Base-by-base conservation (phyloP, 257 asterid genomes). In the Solanum gandarillasii region DNA sequence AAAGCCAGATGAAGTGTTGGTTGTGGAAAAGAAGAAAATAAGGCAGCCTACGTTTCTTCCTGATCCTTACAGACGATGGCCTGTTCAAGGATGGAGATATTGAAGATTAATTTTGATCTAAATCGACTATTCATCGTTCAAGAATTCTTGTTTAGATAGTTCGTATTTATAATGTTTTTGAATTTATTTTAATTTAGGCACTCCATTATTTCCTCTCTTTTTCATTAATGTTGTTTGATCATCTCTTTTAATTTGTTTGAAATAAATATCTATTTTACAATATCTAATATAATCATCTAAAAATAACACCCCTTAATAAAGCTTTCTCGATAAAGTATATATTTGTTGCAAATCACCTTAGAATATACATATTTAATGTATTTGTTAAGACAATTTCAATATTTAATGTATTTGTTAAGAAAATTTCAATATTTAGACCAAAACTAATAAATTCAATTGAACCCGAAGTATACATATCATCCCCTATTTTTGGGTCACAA, bases 1-100 rank as follows among this genome's bases (percentile, higher is more conserved):
- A 76, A 75, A 75, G 20, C 11, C 55, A 2, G 20, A 9, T 74
- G 83, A 74, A 74, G 55, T 58, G 79, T 14, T 11, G 32, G 87
- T 39, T 6, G 75, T 70, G 21, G 29, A 55, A 72, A 85, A 83
- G 46, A 89, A 87, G 83, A 87, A 73, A 74, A 74, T 35, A 79
- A 87, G 82, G 39, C 46, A 23, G 85, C 18, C 86, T 73, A 36
- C 87, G 14, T 89, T 90, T 90, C 76, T 89, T 21, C 91, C 93
- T 9, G 52, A 90, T 89, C 92, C 92, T 36, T 88, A 85, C 25
- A 89, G 92, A n/a, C 88, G 92, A 35, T 91, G 91, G 92, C 92
- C 91, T 31, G 89, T 92, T 72, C 91, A 90, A 82, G 93, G 91
- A 87, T 90, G 92, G 89, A 85, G 83, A 82, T 23, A 11, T 75